Percentiles rank a stretch among this genome's conserved stretches.
Conservation (phyloP, 2,329 filamentous ascomycete species). For the Talaromyces pinophilus region DNA sequence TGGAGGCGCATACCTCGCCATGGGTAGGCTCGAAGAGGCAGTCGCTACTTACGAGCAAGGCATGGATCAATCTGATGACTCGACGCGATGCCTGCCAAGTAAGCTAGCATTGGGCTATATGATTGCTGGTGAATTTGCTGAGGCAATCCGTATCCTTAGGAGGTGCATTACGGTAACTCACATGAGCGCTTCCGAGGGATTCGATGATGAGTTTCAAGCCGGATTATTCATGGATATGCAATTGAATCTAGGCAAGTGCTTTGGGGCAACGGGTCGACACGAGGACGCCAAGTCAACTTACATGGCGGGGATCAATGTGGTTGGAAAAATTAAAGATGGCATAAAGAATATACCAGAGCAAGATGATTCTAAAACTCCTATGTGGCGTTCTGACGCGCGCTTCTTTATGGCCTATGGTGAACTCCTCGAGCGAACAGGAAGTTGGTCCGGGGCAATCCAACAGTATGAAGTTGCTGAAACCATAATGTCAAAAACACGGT, state of each 20-base stretch:
- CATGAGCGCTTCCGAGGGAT: not conserved
- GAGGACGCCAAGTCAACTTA: not conserved
- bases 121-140: not conserved
- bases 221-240: slow-evolving; percentile 3
- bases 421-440: no score
- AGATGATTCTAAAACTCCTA: no score
- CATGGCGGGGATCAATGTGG: not conserved
- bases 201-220: not conserved
- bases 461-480: no score
- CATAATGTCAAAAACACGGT: no score
- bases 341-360: no score
- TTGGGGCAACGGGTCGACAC: not conserved
- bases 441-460: no score
- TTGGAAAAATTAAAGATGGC: no score
- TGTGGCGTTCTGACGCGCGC: no score
- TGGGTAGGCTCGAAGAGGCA: slow-evolving; percentile 2
- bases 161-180: not conserved
- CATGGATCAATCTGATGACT: not conserved
- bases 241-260: not conserved
- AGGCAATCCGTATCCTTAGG: slow-evolving; percentile 5
- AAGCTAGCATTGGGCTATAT: slow-evolving; percentile 2
- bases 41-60: not conserved
- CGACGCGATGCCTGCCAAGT: not conserved
- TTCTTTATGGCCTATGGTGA: no score
- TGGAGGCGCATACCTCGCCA: not conserved